Conservation (phyloP, 2,329 filamentous ascomycete species). For the Diaporthe eres region DNA sequence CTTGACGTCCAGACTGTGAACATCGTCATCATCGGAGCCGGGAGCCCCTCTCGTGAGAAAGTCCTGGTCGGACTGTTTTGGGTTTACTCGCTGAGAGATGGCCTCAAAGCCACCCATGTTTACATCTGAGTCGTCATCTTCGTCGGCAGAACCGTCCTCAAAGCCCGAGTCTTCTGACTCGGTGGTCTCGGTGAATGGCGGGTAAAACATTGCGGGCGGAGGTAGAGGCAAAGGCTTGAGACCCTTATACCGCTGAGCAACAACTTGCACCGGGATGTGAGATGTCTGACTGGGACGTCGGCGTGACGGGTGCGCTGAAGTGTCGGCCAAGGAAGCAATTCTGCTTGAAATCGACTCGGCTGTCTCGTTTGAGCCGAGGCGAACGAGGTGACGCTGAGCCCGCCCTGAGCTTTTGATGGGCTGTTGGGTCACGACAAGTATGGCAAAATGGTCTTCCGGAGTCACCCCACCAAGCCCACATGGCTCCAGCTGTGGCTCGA, state of each 20-base stretch:
- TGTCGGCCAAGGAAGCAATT: slow-evolving; percentile 58
- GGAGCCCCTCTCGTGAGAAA: slow-evolving; percentile 58
- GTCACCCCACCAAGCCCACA: slow-evolving; percentile 72
- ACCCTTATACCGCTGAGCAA: slow-evolving; percentile 57
- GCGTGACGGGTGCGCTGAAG: slow-evolving; percentile 49
- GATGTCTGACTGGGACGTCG: slow-evolving; percentile 24
- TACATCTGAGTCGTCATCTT: slow-evolving; percentile 50
- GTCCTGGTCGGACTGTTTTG: slow-evolving; percentile 55
- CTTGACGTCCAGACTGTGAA: not conserved
- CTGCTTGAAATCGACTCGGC: slow-evolving; percentile 59
- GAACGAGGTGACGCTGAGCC: not conserved
- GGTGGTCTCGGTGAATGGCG: slow-evolving; percentile 60
- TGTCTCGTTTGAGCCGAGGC: slow-evolving; percentile 46
- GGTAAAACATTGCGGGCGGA: slow-evolving; percentile 66
- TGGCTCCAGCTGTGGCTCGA: slow-evolving; percentile 69
- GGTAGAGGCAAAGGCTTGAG: slow-evolving; percentile 65
- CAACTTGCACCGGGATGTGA: slow-evolving; percentile 61
- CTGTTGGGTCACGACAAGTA: slow-evolving; percentile 67
- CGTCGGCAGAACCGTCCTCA: slow-evolving; percentile 50
- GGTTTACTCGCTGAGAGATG: slow-evolving; percentile 53
- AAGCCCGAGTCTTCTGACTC: slow-evolving; percentile 44
- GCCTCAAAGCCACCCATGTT: slow-evolving; percentile 49
- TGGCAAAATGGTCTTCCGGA: slow-evolving; percentile 75
- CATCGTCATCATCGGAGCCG: slow-evolving; percentile 56
- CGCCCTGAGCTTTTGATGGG: slow-evolving; percentile 47